Evolutionary conservation across 208 protist species (phyloP).

Genomic region (Leishmania lainsoni): DNA sequence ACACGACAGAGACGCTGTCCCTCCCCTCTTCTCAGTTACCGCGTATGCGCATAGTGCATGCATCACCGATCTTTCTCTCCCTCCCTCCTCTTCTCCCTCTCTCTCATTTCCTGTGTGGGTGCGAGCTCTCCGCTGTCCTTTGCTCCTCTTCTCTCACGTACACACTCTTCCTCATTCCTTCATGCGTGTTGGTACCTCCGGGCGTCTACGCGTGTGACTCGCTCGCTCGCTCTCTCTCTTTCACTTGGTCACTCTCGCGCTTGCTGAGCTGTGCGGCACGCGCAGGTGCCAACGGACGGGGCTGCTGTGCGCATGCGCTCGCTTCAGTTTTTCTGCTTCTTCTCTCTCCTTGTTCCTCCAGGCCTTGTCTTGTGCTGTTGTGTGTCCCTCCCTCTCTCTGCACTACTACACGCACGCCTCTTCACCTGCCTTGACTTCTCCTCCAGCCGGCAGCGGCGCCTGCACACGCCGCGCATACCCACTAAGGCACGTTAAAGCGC

Average conservation of each 20-base stretch:
- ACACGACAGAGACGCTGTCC: not conserved
- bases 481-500: no score
- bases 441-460: no score
- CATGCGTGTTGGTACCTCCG: not conserved
- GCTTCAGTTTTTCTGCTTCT: not conserved
- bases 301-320: not conserved
- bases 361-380: not conserved
- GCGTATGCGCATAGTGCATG: not conserved
- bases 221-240: not conserved
- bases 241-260: not conserved
- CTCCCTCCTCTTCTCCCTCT: not conserved
- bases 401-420: not conserved
- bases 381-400: constrained; percentile 14
- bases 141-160: not conserved
- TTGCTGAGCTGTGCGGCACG: no score
- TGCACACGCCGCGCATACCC: not conserved
- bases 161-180: not conserved
- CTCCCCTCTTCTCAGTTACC: not conserved
- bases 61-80: not conserved
- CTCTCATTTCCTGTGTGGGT: not conserved
- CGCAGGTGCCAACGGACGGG: no score
- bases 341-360: no score
- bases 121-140: not conserved
- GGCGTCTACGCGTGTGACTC: not conserved
- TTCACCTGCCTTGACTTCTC: no score